Evolutionary conservation across 2,329 filamentous ascomycete genomes (phyloP).

Genomic region (Claviceps capensis): DNA sequence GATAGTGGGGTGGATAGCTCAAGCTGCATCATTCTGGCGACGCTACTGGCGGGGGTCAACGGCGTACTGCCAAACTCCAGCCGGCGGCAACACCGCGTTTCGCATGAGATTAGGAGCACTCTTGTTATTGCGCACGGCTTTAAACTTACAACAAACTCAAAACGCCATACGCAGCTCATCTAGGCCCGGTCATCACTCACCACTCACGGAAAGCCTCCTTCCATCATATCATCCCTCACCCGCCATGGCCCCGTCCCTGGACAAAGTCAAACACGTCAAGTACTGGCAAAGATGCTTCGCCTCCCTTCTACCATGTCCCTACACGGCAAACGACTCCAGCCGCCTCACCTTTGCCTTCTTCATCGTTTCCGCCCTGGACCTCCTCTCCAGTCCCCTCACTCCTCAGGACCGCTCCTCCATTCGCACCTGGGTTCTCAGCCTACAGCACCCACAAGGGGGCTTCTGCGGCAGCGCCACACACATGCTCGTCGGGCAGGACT

Average conservation of each 20-base stretch:
- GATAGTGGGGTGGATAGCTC: too few species aligned
- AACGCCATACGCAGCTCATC: too few species aligned
- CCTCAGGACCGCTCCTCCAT: constrained; percentile 29
- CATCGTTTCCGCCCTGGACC: constrained; percentile 70
- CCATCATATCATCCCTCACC: background rate
- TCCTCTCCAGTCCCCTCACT: constrained; percentile 53
- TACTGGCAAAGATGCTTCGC: constrained; percentile 89
- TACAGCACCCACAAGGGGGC: constrained; percentile 75
- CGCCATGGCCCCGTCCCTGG: constrained; percentile 22
- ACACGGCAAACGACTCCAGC: constrained; percentile 80
- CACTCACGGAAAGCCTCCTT: too few species aligned
- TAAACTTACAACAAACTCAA: too few species aligned
- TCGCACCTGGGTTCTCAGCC: constrained; percentile 69
- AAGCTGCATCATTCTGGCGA: too few species aligned
- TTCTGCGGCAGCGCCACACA: constrained; percentile 78
- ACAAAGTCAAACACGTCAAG: constrained; percentile 60
- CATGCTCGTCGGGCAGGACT: constrained; percentile 26
- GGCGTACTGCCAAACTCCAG: too few species aligned
- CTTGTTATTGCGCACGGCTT: too few species aligned
- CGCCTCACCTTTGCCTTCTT: constrained; percentile 86
- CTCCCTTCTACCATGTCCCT: constrained; percentile 64
- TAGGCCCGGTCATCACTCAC: too few species aligned
- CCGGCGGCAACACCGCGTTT: too few species aligned
- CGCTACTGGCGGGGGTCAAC: too few species aligned
- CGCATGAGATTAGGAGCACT: too few species aligned